Percentiles rank a stretch among this genome's conserved stretches.
Evolutionary conservation across 352 stramenopile species (phyloP).

Genomic region (Globisporangium solare): DNA sequence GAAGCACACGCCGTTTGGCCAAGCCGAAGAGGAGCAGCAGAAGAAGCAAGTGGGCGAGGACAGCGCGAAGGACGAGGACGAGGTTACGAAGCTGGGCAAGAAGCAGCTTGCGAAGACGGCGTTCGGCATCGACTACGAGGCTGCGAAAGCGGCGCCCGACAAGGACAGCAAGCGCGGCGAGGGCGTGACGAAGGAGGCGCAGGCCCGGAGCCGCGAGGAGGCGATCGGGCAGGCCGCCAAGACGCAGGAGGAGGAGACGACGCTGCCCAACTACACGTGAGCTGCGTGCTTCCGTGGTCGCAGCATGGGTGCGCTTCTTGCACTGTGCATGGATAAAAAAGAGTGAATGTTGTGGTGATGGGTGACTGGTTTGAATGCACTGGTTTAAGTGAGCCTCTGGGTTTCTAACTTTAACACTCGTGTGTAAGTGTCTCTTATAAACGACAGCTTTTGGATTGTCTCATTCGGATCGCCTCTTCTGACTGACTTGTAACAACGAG

Average conservation of each 20-base stretch:
- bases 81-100: slow-evolving; percentile 15
- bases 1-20: slow-evolving; percentile 56
- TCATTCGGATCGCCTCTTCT: too few species aligned
- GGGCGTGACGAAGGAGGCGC: slow-evolving; percentile 29
- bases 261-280: slow-evolving; percentile 27
- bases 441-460: too few species aligned
- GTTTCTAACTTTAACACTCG: too few species aligned
- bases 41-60: neutral
- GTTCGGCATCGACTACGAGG: slow-evolving; percentile 18
- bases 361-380: too few species aligned
- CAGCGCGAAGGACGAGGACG: slow-evolving; percentile 5
- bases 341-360: too few species aligned
- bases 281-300: neutral
- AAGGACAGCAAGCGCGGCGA: slow-evolving; percentile 27
- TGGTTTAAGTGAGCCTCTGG: too few species aligned
- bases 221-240: slow-evolving; percentile 56
- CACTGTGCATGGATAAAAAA: too few species aligned
- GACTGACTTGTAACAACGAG: too few species aligned
- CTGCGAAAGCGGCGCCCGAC: slow-evolving; percentile 28
- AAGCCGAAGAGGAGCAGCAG: slow-evolving; percentile 35
- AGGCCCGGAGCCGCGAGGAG: slow-evolving; percentile 34
- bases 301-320: too few species aligned
- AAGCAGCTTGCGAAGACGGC: slow-evolving; percentile 11
- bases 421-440: too few species aligned
- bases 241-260: slow-evolving; percentile 67